These are phyloP conservation scores for Prosopis cineraria DNA, from an alignment of 306 rosid species.

Conservation along the genomic window DNA sequence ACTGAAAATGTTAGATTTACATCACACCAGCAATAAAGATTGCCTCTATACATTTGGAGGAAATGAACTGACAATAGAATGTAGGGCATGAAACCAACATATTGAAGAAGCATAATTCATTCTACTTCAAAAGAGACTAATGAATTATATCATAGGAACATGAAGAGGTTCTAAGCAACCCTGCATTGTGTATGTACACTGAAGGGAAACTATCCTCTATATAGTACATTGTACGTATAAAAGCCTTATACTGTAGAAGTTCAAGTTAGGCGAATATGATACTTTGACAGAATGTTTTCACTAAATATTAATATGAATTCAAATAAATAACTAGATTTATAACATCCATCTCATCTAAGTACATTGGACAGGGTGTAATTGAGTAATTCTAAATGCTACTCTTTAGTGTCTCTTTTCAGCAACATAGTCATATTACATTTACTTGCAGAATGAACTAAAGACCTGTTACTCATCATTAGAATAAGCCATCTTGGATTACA, in stretches of 20 bases:
- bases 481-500: too few relatives aligned
- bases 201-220: constrained; percentile 45
- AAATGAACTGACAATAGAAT: too few relatives aligned
- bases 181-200: too few relatives aligned
- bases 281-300: too few relatives aligned
- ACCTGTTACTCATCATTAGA: too few relatives aligned
- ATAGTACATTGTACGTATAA: constrained; percentile 43
- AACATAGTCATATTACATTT: too few relatives aligned
- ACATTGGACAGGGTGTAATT: constrained; percentile 58
- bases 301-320: too few relatives aligned
- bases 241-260: constrained; percentile 51
- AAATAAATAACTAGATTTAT: constrained; percentile 35
- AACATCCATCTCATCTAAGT: constrained; percentile 48
- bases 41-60: too few relatives aligned
- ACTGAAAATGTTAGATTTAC: constrained; percentile 77
- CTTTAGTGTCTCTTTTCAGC: too few relatives aligned
- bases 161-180: constrained; percentile 47
- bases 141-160: constrained; percentile 46
- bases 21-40: constrained; percentile 84
- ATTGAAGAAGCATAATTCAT: too few relatives aligned
- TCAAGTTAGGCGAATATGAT: constrained; percentile 42
- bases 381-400: constrained; percentile 54
- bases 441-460: too few relatives aligned
- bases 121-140: constrained; percentile 41
- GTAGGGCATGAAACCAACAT: too few relatives aligned